These are phyloP conservation scores for Exophiala mesophila DNA, from an alignment of 2,329 filamentous ascomycete genomes.

Conservation along the genomic window DNA sequence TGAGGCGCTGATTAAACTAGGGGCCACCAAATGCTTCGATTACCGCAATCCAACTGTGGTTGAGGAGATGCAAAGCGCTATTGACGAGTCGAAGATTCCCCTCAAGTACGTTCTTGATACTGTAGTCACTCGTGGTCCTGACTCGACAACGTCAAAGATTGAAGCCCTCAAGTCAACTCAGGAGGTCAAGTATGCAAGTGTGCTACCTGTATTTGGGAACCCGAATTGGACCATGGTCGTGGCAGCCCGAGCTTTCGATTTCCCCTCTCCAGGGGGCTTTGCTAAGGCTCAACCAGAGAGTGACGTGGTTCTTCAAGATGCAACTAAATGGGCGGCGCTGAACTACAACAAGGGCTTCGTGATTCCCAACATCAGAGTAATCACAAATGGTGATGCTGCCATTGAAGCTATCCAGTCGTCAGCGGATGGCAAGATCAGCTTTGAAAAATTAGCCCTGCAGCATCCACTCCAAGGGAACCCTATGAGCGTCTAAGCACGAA, in stretches of 20 bases:
- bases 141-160: neutral
- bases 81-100: conserved; percentile 16
- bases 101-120: neutral
- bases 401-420: neutral
- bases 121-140: neutral
- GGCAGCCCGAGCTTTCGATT: neutral
- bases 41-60: conserved; percentile 34
- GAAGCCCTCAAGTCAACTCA: neutral
- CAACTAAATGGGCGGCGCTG: neutral
- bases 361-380: neutral
- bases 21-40: conserved; percentile 38
- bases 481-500: neutral
- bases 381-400: neutral
- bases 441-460: conserved; percentile 2
- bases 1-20: conserved; percentile 27
- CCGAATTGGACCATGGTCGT: neutral
- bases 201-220: neutral
- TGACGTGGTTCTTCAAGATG: neutral
- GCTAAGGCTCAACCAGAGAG: neutral
- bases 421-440: neutral
- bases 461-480: neutral
- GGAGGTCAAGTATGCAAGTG: neutral
- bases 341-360: neutral
- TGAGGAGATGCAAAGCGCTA: conserved; percentile 27
- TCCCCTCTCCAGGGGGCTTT: neutral